These are phyloP conservation scores for Fusarium sp. DNA, from an alignment of 2,329 filamentous ascomycete genomes.

Conservation along the genomic window DNA sequence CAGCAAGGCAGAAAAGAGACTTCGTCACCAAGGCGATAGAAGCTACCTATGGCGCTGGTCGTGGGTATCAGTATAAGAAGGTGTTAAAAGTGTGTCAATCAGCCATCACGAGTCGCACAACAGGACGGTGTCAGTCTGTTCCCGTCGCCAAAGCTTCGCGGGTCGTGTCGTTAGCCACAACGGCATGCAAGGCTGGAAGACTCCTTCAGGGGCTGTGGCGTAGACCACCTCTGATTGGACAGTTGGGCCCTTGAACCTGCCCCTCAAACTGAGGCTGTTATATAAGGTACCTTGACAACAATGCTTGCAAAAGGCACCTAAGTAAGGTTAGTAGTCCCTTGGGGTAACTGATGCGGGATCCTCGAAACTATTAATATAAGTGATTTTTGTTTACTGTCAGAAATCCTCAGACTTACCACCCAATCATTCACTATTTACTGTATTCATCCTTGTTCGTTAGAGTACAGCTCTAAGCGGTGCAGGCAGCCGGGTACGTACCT, in stretches of 20 bases:
- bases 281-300: neutral
- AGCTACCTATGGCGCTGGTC: neutral
- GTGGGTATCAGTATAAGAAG: neutral
- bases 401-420: neutral
- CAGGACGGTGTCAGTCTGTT: slow-evolving; percentile 22
- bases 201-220: slow-evolving; percentile 29
- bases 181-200: slow-evolving; percentile 22
- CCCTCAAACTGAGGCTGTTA: slow-evolving; percentile 25
- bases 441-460: neutral
- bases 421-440: neutral
- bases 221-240: slow-evolving; percentile 10
- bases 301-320: neutral
- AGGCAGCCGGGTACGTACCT: slow-evolving; percentile 42
- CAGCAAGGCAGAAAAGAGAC: neutral
- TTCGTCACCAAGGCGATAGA: neutral
- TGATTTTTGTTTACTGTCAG: neutral
- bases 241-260: slow-evolving; percentile 2
- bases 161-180: slow-evolving; percentile 17
- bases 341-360: neutral
- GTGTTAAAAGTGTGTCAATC: slow-evolving; percentile 19
- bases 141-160: slow-evolving; percentile 9
- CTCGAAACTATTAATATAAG: neutral
- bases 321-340: neutral
- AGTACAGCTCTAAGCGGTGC: neutral
- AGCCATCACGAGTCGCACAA: slow-evolving; percentile 31